Evolutionary conservation across 2,329 filamentous ascomycete species (phyloP).

Genomic region (Talaromyces sp.): DNA sequence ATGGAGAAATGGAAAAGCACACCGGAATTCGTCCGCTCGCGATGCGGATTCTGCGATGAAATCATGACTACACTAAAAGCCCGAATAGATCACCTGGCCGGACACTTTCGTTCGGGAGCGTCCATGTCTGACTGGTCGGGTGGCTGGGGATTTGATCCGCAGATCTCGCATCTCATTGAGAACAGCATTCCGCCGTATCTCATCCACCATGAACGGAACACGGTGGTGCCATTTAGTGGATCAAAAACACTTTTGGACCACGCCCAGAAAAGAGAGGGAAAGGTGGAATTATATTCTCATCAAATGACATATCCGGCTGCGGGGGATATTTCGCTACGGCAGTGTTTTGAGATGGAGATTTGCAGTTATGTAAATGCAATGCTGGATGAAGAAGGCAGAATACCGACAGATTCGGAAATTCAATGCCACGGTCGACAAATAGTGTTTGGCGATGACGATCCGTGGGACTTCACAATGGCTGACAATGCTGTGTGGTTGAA

Average conservation of each 20-base stretch:
- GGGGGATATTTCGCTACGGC: neutral
- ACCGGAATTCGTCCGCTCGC: conserved; percentile 42
- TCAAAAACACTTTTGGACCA: neutral
- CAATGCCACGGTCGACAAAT: conserved; percentile 2
- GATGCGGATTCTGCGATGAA: conserved; percentile 28
- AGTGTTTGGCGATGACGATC: conserved; percentile 7
- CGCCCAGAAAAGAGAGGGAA: neutral
- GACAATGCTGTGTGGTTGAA: conserved; percentile 8
- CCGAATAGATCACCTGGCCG: conserved; percentile 34
- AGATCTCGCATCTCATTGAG: conserved; percentile 29
- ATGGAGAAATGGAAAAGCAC: conserved; percentile 53
- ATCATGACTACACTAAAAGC: conserved; percentile 24
- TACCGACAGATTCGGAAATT: conserved; percentile 6
- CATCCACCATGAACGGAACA: conserved; percentile 27
- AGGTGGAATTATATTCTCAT: neutral
- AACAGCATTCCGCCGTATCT: conserved; percentile 35
- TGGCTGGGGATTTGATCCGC: conserved; percentile 35
- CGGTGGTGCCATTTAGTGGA: conserved; percentile 19
- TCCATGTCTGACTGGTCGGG: conserved; percentile 34
- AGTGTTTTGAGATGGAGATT: conserved; percentile 5
- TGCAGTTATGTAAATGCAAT: conserved; percentile 2
- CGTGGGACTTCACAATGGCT: conserved; percentile 8
- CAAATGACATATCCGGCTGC: conserved; percentile 5
- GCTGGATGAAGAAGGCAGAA: neutral
- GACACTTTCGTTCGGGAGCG: conserved; percentile 32